A percentile compares a stretch with the other conserved stretches of the same genome.
Evolutionary conservation across 1,284 basidiomycete species (phyloP).

Genomic region (Irpex sp.): DNA sequence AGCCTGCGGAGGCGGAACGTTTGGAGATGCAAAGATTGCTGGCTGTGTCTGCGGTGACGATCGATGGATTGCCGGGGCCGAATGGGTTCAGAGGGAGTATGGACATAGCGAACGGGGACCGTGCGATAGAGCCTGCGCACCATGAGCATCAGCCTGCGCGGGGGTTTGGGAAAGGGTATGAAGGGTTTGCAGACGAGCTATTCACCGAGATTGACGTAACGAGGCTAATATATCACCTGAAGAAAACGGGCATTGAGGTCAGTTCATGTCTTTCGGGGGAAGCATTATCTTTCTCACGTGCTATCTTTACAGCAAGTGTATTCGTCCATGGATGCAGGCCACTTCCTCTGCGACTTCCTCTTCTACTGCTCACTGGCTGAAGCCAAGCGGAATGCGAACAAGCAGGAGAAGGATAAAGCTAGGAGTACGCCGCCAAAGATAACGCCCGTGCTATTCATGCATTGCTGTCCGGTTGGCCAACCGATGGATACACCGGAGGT

Average conservation of each 20-base stretch:
- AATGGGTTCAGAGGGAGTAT: neutral
- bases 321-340: conserved; percentile 72
- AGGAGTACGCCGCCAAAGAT: conserved; percentile 40
- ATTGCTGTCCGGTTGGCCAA: conserved; percentile 63
- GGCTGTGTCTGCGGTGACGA: neutral
- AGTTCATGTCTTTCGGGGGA: conserved; percentile 20
- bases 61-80: neutral
- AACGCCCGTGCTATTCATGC: conserved; percentile 60
- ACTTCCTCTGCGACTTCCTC: conserved; percentile 74
- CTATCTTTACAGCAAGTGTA: conserved; percentile 49
- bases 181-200: conserved; percentile 42
- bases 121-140: neutral
- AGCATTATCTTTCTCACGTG: conserved; percentile 9
- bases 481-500: conserved; percentile 63
- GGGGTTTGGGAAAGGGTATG: conserved; percentile 50
- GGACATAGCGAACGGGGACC: neutral
- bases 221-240: conserved; percentile 53
- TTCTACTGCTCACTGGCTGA: conserved; percentile 79
- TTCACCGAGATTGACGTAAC: conserved; percentile 45
- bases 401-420: conserved; percentile 44
- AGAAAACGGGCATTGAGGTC: conserved; percentile 56
- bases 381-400: conserved; percentile 48
- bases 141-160: conserved; percentile 36
- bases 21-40: conserved; percentile 25
- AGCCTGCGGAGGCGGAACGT: conserved; percentile 32